Evolutionary conservation across 75 land plant species (phyloP), one percentile per base, ranked within the genome.

Genomic region (Azolla pinnata): DNA sequence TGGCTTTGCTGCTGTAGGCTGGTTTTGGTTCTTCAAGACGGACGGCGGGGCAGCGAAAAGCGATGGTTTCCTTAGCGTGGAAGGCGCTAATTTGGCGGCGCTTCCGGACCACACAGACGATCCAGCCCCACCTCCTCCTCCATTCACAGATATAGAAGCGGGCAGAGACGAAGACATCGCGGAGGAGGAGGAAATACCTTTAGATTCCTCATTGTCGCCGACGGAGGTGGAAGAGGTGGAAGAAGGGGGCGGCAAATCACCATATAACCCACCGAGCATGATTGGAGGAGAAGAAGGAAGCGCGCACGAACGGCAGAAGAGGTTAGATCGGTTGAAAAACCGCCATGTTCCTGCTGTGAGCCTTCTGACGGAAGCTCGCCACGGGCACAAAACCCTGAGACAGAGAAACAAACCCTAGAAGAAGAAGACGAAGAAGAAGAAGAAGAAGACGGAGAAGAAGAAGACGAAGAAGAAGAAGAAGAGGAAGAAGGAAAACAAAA

Each of bases 191-290:
- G n/a, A n/a, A n/a, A n/a, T n/a, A n/a, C n/a, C 42, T 23, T 42
- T 49, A 25, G 52, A 34, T 21, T 56, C 48, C 5, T 78, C 81
- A 19, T 83, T 87, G 16, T 73, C 86, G 0, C 73, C 38, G 24
- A 80, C 69, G 23, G 87, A 86, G 29, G 76, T 59, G 23, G 78
- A 76, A 0, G 98, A 96, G 23, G 87, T 83, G 29, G 76, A 66
- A 29, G 78, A 76, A 0, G 98, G 98, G 5, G 98, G 98, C 18
- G 98, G 96, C 10, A 93, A 77, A 55, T 93, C 98, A 17, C 98
- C 98, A 67, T 93, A 93, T 64, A 93, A 61, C 0, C 98, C 98
- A 4, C 98, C 98, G 25, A 93, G 64, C 98, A 93, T 93, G 54
- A 52, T 26, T 14, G 54, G 10, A 35, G 40, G 10, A 35, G 40